A percentile compares a stretch with the other conserved stretches of the same genome.
Evolutionary conservation across 73 alveolate genomes (phyloP).

Genomic region (Urostyla sp.): DNA sequence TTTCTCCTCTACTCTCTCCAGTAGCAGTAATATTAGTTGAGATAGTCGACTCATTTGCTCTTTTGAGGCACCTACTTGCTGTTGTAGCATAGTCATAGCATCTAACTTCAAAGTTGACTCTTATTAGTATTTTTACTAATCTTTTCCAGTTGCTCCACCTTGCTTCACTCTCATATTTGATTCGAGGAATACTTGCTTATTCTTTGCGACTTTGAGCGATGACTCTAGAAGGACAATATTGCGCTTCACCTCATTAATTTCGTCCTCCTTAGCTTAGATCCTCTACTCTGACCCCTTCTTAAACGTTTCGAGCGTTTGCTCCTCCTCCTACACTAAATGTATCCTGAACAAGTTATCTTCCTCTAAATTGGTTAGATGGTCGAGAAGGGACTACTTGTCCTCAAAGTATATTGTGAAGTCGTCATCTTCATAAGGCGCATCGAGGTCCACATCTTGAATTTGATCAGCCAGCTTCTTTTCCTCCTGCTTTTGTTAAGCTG

Average conservation of each 20-base stretch:
- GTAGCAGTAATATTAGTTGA: not conserved
- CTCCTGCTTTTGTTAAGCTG: not conserved
- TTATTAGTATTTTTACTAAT: not conserved
- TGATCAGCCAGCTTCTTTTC: not conserved
- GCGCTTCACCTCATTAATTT: not conserved
- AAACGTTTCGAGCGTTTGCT: slow-evolving; percentile 44
- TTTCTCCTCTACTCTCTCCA: slow-evolving; percentile 23
- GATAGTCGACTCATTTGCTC: not conserved
- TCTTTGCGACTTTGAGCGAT: not conserved
- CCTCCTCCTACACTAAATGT: slow-evolving; percentile 47
- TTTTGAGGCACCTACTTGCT: slow-evolving; percentile 11
- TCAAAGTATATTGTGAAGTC: slow-evolving; percentile 27
- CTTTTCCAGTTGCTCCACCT: not conserved
- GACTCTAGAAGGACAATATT: not conserved
- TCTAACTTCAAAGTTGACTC: not conserved
- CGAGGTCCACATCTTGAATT: not conserved
- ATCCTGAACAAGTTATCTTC: slow-evolving; percentile 52
- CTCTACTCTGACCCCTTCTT: not conserved
- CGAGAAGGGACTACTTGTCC: slow-evolving; percentile 29
- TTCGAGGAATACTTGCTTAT: not conserved
- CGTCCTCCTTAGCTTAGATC: not conserved
- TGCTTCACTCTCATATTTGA: slow-evolving; percentile 12
- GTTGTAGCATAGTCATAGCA: not conserved
- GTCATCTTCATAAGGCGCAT: slow-evolving; percentile 35
- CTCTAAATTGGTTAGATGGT: slow-evolving; percentile 39